Conservation (phyloP, 345 rosid species). For the Eucalyptus pumila region DNA sequence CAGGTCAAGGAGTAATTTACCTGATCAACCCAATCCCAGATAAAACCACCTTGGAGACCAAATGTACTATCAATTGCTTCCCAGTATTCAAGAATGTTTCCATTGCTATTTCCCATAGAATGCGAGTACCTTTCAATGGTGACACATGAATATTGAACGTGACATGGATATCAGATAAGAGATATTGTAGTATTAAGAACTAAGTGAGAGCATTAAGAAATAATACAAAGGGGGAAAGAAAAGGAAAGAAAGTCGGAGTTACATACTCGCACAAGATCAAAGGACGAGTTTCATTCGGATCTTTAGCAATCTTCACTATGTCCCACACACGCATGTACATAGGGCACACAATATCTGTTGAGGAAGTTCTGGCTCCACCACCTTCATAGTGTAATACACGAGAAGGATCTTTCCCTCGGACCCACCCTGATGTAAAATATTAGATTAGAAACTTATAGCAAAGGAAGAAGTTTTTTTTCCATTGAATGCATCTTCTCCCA, state of each 20-base stretch:
- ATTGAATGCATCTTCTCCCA: neutral
- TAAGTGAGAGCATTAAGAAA: neutral
- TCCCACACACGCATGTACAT: constrained; percentile 99
- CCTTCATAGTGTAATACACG: constrained; percentile 92
- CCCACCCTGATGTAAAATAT: constrained; percentile 54
- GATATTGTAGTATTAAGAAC: neutral
- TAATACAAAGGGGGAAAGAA: constrained; percentile 5
- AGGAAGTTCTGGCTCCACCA: constrained; percentile 85
- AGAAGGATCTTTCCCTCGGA: constrained; percentile 74
- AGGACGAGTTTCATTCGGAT: constrained; percentile 77
- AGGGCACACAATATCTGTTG: constrained; percentile 93
- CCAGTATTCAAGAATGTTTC: constrained; percentile 86
- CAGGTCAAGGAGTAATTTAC: constrained; percentile 11
- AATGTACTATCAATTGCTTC: constrained; percentile 84
- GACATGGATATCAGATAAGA: neutral
- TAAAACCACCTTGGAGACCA: constrained; percentile 99
- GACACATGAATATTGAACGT: neutral
- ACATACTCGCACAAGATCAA: constrained; percentile 98
- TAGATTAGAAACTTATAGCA: neutral
- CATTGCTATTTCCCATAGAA: constrained; percentile 96
- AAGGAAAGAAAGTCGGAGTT: neutral
- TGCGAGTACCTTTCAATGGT: constrained; percentile 78
- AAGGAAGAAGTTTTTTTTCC: neutral
- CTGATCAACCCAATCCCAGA: constrained; percentile 99
- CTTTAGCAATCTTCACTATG: constrained; percentile 89